Conservation (phyloP, 2,329 filamentous ascomycete genomes). For the Beauveria caledonica region DNA sequence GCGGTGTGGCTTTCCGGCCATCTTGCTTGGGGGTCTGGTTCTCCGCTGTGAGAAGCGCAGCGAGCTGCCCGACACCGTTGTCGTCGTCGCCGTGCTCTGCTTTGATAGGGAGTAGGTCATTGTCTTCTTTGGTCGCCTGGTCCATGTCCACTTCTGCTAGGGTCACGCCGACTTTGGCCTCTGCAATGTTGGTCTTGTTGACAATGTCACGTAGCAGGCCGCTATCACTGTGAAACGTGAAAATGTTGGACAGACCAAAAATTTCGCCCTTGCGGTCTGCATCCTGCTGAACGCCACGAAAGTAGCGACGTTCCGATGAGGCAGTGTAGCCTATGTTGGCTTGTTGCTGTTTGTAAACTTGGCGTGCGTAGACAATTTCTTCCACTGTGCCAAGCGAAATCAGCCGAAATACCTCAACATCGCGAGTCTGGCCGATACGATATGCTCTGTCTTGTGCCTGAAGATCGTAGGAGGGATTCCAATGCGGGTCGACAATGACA, state of each 20-base stretch:
- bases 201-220: slow-evolving; percentile 89
- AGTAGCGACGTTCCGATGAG: slow-evolving; percentile 86
- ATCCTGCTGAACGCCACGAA: slow-evolving; percentile 85
- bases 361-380: slow-evolving; percentile 91
- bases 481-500: slow-evolving; percentile 92
- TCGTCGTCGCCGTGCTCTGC: slow-evolving; percentile 49
- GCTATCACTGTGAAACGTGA: slow-evolving; percentile 71
- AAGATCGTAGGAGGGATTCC: slow-evolving; percentile 91
- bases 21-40: slow-evolving; percentile 34
- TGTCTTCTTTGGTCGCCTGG: slow-evolving; percentile 47
- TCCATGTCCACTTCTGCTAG: slow-evolving; percentile 71
- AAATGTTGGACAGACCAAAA: slow-evolving; percentile 82
- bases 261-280: slow-evolving; percentile 82
- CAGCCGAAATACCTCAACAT: slow-evolving; percentile 92
- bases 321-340: slow-evolving; percentile 96
- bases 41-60: slow-evolving; percentile 39
- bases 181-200: slow-evolving; percentile 95
- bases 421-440: slow-evolving; percentile 82
- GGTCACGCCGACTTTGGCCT: slow-evolving; percentile 76
- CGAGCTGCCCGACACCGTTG: slow-evolving; percentile 65
- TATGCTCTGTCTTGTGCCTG: slow-evolving; percentile 96
- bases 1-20: slow-evolving; percentile 28
- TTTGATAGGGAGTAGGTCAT: slow-evolving; percentile 34
- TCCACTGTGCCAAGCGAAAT: slow-evolving; percentile 90
- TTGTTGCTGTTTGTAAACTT: slow-evolving; percentile 98